phyloP scores from a whole-genome alignment of 495 filamentous ascomycete species.

The Rusavskia elegans region DNA sequence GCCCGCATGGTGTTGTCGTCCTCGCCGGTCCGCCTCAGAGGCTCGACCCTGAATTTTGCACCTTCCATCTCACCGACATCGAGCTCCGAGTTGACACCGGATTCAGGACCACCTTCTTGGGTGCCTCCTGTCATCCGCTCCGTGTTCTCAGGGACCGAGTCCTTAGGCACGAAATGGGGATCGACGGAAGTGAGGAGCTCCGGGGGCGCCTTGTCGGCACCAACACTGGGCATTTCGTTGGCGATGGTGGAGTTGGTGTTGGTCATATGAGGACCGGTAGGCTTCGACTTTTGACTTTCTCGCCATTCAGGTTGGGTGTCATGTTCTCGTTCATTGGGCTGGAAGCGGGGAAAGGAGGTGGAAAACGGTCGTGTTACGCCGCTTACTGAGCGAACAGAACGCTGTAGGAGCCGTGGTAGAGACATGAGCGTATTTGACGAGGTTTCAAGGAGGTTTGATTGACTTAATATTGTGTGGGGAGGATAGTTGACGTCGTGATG shows the following conservation, averaged over 20 bases:
- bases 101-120: constrained; percentile 28
- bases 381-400: neutral
- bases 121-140: constrained; percentile 48
- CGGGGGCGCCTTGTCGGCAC: constrained; percentile 39
- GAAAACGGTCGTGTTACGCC: constrained; percentile 5
- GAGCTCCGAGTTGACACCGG: constrained; percentile 47
- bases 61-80: constrained; percentile 85
- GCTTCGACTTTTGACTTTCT: constrained; percentile 36
- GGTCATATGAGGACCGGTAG: constrained; percentile 43
- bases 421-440: neutral
- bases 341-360: constrained; percentile 5
- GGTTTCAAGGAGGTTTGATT: too few relatives aligned
- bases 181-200: constrained; percentile 43
- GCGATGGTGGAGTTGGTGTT: constrained; percentile 49
- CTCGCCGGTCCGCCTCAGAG: constrained; percentile 64
- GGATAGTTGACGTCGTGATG: too few relatives aligned
- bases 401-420: neutral
- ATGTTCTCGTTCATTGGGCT: constrained; percentile 9
- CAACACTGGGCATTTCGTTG: constrained; percentile 44
- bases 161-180: constrained; percentile 38
- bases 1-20: constrained; percentile 71
- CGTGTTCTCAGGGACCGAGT: constrained; percentile 41
- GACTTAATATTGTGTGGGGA: too few relatives aligned
- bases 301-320: constrained; percentile 31
- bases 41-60: constrained; percentile 78